A percentile compares a stretch with the other conserved stretches of the same genome.
Evolutionary conservation across 2,329 filamentous ascomycete species (phyloP).

Genomic region (Fusarium chaquense): DNA sequence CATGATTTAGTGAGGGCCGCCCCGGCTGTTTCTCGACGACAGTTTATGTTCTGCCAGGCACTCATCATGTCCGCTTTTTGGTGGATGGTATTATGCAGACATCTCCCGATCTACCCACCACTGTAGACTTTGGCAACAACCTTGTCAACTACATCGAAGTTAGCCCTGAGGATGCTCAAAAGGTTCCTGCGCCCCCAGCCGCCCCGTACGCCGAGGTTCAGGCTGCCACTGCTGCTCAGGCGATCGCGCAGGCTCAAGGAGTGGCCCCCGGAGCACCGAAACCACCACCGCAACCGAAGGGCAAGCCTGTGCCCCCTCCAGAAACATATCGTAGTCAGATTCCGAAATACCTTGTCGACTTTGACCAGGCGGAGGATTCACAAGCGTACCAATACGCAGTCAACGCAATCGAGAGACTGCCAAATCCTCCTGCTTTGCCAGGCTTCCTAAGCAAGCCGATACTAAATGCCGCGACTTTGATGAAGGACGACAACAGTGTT

Average conservation of each 20-base stretch:
- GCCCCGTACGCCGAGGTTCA: constrained; percentile 48
- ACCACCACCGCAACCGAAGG: constrained; percentile 57
- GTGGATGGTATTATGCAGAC: constrained; percentile 95
- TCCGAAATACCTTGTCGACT: constrained; percentile 86
- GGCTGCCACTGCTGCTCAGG: constrained; percentile 21
- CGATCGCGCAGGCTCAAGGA: constrained; percentile 21
- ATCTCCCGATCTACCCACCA: constrained; percentile 87
- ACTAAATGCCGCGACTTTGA: constrained; percentile 87
- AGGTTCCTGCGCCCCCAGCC: constrained; percentile 49
- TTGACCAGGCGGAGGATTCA: constrained; percentile 86
- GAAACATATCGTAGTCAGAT: constrained; percentile 78
- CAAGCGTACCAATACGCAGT: constrained; percentile 79
- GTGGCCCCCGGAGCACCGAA: constrained; percentile 2
- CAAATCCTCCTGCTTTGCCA: constrained; percentile 85
- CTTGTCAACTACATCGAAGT: constrained; percentile 99
- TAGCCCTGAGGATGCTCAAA: constrained; percentile 74
- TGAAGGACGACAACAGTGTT: constrained; percentile 98
- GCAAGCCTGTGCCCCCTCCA: constrained; percentile 66
- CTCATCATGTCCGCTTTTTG: constrained; percentile 96
- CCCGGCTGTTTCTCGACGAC: constrained; percentile 78
- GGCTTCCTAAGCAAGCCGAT: constrained; percentile 95
- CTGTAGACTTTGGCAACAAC: constrained; percentile 97
- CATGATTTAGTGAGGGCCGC: constrained; percentile 60
- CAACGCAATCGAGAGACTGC: constrained; percentile 80
- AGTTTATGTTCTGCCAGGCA: constrained; percentile 89